Conservation (phyloP, 2,329 filamentous ascomycete species). For the Zelopaecilomyces penicillatus region DNA sequence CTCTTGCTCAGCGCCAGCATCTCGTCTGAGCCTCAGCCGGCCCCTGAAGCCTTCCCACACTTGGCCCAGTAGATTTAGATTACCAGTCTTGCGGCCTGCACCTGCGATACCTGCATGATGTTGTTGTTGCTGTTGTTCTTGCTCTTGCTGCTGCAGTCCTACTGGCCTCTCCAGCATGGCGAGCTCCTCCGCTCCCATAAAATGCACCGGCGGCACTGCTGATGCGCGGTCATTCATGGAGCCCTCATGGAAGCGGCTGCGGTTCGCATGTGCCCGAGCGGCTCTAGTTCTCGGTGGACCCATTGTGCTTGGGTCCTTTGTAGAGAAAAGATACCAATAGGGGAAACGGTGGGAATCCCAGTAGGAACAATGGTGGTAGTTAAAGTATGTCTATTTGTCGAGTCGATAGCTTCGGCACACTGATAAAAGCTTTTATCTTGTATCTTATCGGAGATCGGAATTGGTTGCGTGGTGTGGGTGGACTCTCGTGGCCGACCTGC, state of each 20-base stretch:
- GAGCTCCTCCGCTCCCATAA: conserved; percentile 40
- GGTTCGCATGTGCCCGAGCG: conserved; percentile 22
- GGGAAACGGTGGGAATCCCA: no score
- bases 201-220: conserved; percentile 59
- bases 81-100: background rate
- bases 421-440: no score
- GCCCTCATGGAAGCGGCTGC: conserved; percentile 63
- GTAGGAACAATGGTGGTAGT: no score
- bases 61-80: conserved; percentile 24
- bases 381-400: no score
- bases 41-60: conserved; percentile 32
- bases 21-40: conserved; percentile 21
- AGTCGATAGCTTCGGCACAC: no score
- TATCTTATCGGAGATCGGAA: no score
- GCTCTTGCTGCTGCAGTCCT: background rate
- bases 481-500: no score
- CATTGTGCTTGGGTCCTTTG: conserved; percentile 11
- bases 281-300: conserved; percentile 21
- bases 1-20: conserved; percentile 17
- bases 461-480: no score
- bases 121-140: conserved; percentile 3
- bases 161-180: conserved; percentile 22
- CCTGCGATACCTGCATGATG: conserved; percentile 6
- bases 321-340: no score
- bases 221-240: conserved; percentile 80